Base-by-base conservation (phyloP, 192 early-diverging fungal genomes). In the Fimicolochytrium jonesii region DNA sequence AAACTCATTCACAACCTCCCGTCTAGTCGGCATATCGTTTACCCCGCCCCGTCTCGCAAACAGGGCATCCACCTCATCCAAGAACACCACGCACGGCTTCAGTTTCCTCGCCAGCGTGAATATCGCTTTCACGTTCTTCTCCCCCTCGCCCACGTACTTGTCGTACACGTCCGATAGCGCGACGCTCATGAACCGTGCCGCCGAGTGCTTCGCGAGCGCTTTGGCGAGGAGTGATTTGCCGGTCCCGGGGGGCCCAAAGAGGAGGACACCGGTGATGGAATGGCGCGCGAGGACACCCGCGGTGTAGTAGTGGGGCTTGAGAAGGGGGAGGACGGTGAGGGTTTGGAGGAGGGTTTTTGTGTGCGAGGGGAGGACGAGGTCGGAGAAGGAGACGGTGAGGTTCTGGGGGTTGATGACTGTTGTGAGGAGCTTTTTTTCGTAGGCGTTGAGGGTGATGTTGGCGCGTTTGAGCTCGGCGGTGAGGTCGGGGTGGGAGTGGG, bases 141-240 rank as follows among this genome's bases (percentile, higher is more conserved):
- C 95, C 18, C 93, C 92, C 69, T 98, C 93, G 18, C 95, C 95
- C 22, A 95, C 89, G 69, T 92, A 99, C 75, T 99, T 97, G 73
- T 99, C 97, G 26, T 92, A 94, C 56, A 99, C 73, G 26, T 94
- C 93, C 1, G 90, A 92, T 20, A 97, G 80, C 49, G 93, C 90
- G 67, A 99, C 79, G 65, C 88, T 91, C 75, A 99, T 96, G 69
- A 99, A 99, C 5, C 87, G 90, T 0, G 97, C 97, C 33, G 88
- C 88, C 31, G 89, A 92, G 65, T 90, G 89, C 56, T 91, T 92
- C 6, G 82, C 82, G 23, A 83, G 68, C 10, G 82, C 77, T 52
- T 76, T 76, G 4, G 75, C 80, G 5, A 84, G 70, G 68, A 80
- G 61, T 6, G 81, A 78, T 50, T 75, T 72, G 34, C 70, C 66